Base-by-base conservation (phyloP, 2,329 filamentous ascomycete genomes). In the Ascochyta fabae region DNA sequence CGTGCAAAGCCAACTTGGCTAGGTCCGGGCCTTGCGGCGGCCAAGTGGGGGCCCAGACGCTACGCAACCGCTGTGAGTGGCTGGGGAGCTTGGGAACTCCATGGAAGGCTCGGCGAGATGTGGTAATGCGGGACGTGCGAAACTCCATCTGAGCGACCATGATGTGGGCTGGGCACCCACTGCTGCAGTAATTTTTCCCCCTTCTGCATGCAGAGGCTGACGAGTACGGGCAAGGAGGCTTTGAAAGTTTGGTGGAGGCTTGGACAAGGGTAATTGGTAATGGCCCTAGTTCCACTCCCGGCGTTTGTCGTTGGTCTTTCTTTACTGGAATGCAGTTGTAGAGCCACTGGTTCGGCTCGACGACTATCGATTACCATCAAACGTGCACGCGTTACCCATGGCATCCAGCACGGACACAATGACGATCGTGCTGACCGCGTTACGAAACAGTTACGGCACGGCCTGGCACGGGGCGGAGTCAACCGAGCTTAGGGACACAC, bases 391-490 rank as follows among this genome's bases (percentile, higher is more conserved):
- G 52, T 62, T 62, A 53, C 58, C 58, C 48, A 42, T 61, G 49
- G 60, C 56, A 50, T 55, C 48, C 52, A 59, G 64, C 59, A 62
- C 61, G 55, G 56, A 56, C 61, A 54, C 57, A 54, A 66, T 67
- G 60, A 67, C 64, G 64, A 63, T 62, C 59, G 58, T 60, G 62
- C 64, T 60, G 51, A 56, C 58, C 54, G 62, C 56, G 58, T 65
- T 66, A 68, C 65, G 65, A 62, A 68, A 66, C 63, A 56, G 53
- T 63, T 59, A 58, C 62, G 64, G 62, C 61, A 65, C 61, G 53
- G 62, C 57, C 56, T 60, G 64, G 62, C 62, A 64, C 59, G 54
- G 62, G 60, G 58, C 58, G 57, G 57, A 61, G 57, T 56, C 61
- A 62, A 66, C 53, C 53, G 63, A 58, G 56, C 58, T 58, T 59